Evolutionary conservation across 257 asterid genomes (phyloP).

Genomic region (Jaltomata sinuosa): DNA sequence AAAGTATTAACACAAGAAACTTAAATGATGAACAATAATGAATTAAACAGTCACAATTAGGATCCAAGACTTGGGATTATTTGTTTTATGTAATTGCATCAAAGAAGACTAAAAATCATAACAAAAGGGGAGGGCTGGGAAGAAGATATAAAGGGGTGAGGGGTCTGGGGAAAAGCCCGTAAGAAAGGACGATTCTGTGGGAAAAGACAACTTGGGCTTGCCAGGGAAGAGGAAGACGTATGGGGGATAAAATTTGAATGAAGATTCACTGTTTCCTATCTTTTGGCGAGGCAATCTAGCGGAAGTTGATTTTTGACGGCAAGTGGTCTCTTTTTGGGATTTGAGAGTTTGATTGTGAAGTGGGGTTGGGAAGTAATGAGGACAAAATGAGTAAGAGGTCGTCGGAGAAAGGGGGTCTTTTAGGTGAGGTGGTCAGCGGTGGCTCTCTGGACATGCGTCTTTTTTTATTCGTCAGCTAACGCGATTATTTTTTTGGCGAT

Average conservation of each 20-base stretch:
- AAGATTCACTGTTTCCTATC: background rate
- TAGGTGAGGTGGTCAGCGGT: background rate
- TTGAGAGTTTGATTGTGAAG: background rate
- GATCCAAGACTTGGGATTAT: background rate
- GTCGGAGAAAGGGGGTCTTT: background rate
- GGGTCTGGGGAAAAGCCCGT: background rate
- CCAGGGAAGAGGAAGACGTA: background rate
- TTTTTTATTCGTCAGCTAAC: background rate
- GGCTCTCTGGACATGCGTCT: background rate
- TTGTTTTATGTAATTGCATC: background rate
- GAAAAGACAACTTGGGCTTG: background rate
- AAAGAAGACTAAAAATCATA: background rate
- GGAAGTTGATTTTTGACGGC: background rate
- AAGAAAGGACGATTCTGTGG: background rate
- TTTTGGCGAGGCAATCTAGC: background rate
- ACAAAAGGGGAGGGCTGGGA: background rate
- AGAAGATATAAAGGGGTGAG: background rate
- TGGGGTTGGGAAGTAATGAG: background rate
- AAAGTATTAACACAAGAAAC: background rate
- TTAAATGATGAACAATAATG: background rate
- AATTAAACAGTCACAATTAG: background rate
- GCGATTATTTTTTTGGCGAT: background rate
- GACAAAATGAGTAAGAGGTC: background rate
- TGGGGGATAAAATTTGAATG: background rate
- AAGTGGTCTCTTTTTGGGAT: background rate